Percentiles rank a stretch among this genome's conserved stretches.
Evolutionary conservation across 805 yeast genomes (phyloP).

Genomic region (Barnettozyma pratensis): DNA sequence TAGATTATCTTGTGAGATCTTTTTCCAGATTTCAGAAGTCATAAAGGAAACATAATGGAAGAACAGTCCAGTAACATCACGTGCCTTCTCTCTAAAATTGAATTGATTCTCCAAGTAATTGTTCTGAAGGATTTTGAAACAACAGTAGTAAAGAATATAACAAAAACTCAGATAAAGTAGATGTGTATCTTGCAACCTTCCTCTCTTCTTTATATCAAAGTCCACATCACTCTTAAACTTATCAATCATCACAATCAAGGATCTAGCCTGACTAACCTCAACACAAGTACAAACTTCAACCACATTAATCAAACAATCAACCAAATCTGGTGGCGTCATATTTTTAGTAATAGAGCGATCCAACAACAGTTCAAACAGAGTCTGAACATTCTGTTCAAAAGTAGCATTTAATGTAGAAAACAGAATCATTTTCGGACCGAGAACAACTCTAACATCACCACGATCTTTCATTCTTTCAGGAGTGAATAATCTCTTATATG

Average conservation of each 20-base stretch:
- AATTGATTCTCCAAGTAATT: slow-evolving; percentile 11
- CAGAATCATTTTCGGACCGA: slow-evolving; percentile 9
- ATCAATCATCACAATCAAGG: slow-evolving; percentile 16
- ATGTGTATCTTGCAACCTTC: slow-evolving; percentile 17
- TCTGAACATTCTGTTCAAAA: slow-evolving; percentile 10
- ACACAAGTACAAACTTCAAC: slow-evolving; percentile 15
- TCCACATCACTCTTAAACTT: slow-evolving; percentile 18
- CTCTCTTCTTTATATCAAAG: slow-evolving; percentile 13
- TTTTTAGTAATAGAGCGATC: slow-evolving; percentile 1
- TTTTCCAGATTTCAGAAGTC: slow-evolving; percentile 4
- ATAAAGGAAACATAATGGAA: slow-evolving; percentile 15
- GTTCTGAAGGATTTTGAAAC: slow-evolving; percentile 6
- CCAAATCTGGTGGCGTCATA: slow-evolving; percentile 1
- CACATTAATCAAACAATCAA: slow-evolving; percentile 7
- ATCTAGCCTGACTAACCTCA: slow-evolving; percentile 9
- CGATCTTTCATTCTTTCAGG: neutral
- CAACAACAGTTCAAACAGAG: slow-evolving; percentile 9
- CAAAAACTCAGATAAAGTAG: slow-evolving; percentile 17
- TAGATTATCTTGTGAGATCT: slow-evolving; percentile 6
- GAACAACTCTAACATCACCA: slow-evolving; percentile 7
- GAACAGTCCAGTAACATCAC: slow-evolving; percentile 8
- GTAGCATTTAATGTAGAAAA: slow-evolving; percentile 13
- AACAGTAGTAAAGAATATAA: slow-evolving; percentile 15
- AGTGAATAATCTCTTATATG: slow-evolving; percentile 13
- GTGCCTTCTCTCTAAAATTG: slow-evolving; percentile 15